Evolutionary conservation across 163 green algal genomes (phyloP).

Genomic region (Chlamydomonas reinhardtii): DNA sequence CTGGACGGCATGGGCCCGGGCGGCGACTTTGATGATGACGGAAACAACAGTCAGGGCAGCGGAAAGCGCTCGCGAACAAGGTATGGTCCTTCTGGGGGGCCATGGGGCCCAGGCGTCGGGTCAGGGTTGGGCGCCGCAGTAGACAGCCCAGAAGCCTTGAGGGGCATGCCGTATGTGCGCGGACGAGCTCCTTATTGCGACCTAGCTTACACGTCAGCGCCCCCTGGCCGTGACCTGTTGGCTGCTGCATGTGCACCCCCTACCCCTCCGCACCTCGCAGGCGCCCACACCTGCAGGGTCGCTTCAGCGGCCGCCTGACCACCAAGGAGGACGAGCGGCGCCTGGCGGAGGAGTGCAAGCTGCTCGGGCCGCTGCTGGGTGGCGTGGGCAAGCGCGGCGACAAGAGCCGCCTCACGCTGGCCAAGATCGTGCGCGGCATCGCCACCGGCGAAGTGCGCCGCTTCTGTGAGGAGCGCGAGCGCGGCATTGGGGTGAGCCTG

Average conservation of each 20-base stretch:
- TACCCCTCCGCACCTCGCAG: neutral
- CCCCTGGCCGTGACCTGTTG: neutral
- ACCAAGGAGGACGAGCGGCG: conserved; percentile 90
- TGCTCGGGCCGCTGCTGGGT: conserved; percentile 84
- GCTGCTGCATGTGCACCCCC: neutral
- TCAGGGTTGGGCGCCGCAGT: too few relatives aligned
- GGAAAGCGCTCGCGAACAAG: conserved; percentile 26
- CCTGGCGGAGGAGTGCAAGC: conserved; percentile 85
- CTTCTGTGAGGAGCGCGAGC: conserved; percentile 73
- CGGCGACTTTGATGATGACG: conserved; percentile 11
- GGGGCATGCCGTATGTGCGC: too few relatives aligned
- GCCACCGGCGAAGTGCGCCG: conserved; percentile 77
- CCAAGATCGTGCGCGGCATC: conserved; percentile 89
- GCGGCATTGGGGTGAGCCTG: conserved; percentile 49
- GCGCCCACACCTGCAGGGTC: conserved; percentile 76
- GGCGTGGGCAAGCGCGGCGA: conserved; percentile 80
- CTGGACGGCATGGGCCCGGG: neutral
- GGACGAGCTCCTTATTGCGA: too few relatives aligned
- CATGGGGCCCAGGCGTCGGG: too few relatives aligned
- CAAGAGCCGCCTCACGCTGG: conserved; percentile 80
- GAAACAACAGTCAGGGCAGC: conserved; percentile 41
- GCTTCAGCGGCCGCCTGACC: conserved; percentile 85
- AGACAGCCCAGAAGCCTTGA: too few relatives aligned
- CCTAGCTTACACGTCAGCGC: too few relatives aligned
- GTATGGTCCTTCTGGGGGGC: neutral